Evolutionary conservation across 2,329 filamentous ascomycete genomes (phyloP).

Genomic region (Xylaria sp.): DNA sequence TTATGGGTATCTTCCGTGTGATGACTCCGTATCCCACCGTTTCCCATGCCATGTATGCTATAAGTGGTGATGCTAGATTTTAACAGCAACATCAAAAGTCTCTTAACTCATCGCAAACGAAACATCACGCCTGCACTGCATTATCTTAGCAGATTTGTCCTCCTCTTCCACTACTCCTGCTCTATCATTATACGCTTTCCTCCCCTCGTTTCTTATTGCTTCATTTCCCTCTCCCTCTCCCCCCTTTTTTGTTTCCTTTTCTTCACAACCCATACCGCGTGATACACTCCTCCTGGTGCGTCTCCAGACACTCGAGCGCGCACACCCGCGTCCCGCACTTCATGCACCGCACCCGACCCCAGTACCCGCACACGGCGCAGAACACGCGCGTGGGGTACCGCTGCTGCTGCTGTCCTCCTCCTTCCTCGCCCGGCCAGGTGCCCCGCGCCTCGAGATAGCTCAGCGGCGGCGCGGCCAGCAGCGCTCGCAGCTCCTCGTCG

Average conservation of each 20-base stretch:
- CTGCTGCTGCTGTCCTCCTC: conserved; percentile 14
- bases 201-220: neutral
- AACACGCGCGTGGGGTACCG: conserved; percentile 71
- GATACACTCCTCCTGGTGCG: conserved; percentile 77
- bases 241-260: too few relatives aligned
- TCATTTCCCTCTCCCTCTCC: conserved; percentile 3
- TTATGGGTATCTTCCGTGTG: conserved; percentile 31
- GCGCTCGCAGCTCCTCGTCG: conserved; percentile 69
- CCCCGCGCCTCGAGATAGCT: conserved; percentile 73
- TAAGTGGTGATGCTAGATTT: neutral
- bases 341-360: conserved; percentile 79
- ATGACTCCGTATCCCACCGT: conserved; percentile 13
- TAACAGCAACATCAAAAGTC: conserved; percentile 6
- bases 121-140: neutral
- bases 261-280: conserved; percentile 66
- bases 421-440: conserved; percentile 47
- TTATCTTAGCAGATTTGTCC: neutral
- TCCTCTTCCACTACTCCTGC: neutral
- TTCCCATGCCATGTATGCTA: conserved; percentile 18
- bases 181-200: neutral
- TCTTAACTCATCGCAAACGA: neutral
- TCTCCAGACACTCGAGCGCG: conserved; percentile 77
- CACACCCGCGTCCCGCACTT: conserved; percentile 84
- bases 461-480: conserved; percentile 72
- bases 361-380: conserved; percentile 84